Percentiles rank a stretch among this genome's conserved stretches.
Conservation (phyloP, 2,329 filamentous ascomycete genomes). For the Penicillium rolfsii region DNA sequence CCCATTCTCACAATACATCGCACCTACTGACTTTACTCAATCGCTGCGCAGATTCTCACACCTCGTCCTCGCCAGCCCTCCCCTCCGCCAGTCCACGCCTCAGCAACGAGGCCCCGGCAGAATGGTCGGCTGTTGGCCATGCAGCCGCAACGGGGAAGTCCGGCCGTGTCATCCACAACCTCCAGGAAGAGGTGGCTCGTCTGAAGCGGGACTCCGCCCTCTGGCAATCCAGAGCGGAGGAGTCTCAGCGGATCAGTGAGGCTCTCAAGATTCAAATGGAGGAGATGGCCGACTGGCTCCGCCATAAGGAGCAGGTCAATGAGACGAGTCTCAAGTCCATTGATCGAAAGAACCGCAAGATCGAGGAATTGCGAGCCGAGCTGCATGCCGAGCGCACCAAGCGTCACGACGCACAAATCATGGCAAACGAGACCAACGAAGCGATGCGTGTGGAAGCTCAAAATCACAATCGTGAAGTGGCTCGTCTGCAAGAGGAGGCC, state of each 20-base stretch:
- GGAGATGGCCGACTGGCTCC: constrained; percentile 51
- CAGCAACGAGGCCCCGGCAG: constrained; percentile 38
- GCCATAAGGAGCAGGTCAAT: constrained; percentile 51
- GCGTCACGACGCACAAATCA: constrained; percentile 46
- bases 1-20: constrained; percentile 5
- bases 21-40: constrained; percentile 6
- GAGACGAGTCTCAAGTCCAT: constrained; percentile 53
- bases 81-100: constrained; percentile 30
- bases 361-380: constrained; percentile 50
- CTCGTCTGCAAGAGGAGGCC: constrained; percentile 45
- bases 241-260: constrained; percentile 53
- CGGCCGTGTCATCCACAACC: constrained; percentile 54
- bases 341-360: constrained; percentile 52
- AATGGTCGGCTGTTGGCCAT: constrained; percentile 56
- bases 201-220: constrained; percentile 52
- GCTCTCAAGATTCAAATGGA: constrained; percentile 49
- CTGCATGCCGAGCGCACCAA: constrained; percentile 48
- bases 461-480: constrained; percentile 44
- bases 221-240: constrained; percentile 50
- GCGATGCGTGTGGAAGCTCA: constrained; percentile 47
- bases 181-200: constrained; percentile 55
- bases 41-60: constrained; percentile 23
- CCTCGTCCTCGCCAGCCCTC: constrained; percentile 20
- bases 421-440: constrained; percentile 42
- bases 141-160: constrained; percentile 55